Conservation (phyloP, 2,329 filamentous ascomycete species). For the Fusarium udum region DNA sequence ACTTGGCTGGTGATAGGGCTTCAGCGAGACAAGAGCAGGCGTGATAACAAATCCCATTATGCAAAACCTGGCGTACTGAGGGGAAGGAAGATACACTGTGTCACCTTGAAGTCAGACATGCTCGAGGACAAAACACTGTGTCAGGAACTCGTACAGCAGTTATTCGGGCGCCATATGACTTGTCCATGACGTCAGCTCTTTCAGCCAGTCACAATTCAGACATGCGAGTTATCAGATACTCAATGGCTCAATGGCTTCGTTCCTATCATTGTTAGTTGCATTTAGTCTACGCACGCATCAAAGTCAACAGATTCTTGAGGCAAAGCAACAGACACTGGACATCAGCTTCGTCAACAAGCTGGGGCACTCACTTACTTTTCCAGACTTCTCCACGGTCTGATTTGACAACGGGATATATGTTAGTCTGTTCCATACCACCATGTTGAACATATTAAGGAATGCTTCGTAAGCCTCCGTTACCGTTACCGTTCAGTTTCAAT, state of each 20-base stretch:
- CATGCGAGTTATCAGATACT: conserved; percentile 13
- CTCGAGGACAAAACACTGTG: conserved; percentile 34
- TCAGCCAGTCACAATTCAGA: conserved; percentile 1
- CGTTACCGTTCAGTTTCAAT: conserved; percentile 5
- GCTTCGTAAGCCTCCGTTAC: conserved; percentile 2
- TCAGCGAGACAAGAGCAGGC: conserved; percentile 4
- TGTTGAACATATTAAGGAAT: conserved; percentile 2
- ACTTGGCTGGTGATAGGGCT: conserved; percentile 8
- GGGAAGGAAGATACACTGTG: conserved; percentile 33
- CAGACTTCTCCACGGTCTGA: neutral
- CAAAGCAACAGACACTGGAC: neutral
- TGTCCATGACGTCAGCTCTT: conserved; percentile 39
- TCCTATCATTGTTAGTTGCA: neutral
- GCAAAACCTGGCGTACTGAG: neutral
- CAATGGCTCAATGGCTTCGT: neutral
- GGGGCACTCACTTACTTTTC: neutral
- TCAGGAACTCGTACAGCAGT: conserved; percentile 22
- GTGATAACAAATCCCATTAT: neutral
- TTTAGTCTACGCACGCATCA: neutral
- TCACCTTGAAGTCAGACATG: conserved; percentile 8
- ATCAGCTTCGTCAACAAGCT: neutral
- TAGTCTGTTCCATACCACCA: neutral
- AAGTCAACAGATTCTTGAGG: neutral
- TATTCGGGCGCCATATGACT: conserved; percentile 39
- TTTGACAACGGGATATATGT: neutral